Base-by-base conservation (phyloP, 371 early-diverging fungal genomes). In the Mucor lusitanicus region DNA sequence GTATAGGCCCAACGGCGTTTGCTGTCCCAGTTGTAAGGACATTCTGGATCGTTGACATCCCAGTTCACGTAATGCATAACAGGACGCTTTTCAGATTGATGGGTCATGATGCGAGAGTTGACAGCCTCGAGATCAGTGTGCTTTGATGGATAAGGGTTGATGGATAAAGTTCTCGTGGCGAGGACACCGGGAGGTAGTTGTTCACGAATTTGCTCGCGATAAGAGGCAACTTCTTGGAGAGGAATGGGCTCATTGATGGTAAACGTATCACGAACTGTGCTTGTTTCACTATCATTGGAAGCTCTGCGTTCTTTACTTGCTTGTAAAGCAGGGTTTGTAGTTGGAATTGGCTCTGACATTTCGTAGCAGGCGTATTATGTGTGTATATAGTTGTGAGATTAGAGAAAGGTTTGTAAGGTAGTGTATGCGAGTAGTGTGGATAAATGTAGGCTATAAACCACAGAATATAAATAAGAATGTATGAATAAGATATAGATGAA, bases 21-120 rank as follows among this genome's bases (percentile, higher is more conserved):
- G 6, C 61, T 50, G n/a, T 70, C 70, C 80, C 80, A 83, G 25
- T 78, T 83, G 35, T 78, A 72, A 17, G 83, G 83, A 44, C 79
- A 78, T 48, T 74, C 77, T 19, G 79, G 80, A 44, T 83, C 83
- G 40, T 74, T 68, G 19, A 59, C 71, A 27, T 75, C 72, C 76
- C 76, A 79, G 19, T 71, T 79, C 9, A 79, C 79, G 53, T 73
- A 74, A 30, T 67, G 69, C n/a, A 74, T 56, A 0, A 63, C 27
- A 12, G 64, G 46, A 12, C 21, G 40, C 37, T 77, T 77, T 59
- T 74, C 72, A 42, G 75, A 69, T 19, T 50, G 44, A 25, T 57
- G 50, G 23, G 64, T 44, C 27, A 65, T 21, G 35, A 69, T 53
- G 40, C 67, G 68, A 42, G 67, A 62, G 17, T 37, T 28, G 28